Conservation (phyloP, 2,329 filamentous ascomycete genomes). For the Bipolaris cookei region DNA sequence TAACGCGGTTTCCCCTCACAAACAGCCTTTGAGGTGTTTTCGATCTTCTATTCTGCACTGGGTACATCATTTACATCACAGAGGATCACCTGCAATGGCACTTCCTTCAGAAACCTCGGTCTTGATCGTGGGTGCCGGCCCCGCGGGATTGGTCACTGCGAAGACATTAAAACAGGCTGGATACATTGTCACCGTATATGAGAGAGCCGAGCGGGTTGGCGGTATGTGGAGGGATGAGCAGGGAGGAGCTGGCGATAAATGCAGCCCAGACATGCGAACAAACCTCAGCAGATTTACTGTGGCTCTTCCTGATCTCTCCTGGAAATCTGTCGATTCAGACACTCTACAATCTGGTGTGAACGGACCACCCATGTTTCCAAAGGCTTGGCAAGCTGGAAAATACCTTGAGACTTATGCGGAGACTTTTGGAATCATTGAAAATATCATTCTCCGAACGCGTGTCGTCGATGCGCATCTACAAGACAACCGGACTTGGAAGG, state of each 20-base stretch:
- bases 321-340: constrained; percentile 60
- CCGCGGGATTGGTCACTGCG: constrained; percentile 54
- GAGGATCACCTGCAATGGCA: background rate
- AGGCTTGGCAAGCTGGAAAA: constrained; percentile 75
- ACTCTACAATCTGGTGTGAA: constrained; percentile 22
- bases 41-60: background rate
- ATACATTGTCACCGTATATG: constrained; percentile 74
- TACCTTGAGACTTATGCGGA: constrained; percentile 72
- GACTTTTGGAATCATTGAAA: constrained; percentile 60
- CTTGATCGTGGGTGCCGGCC: constrained; percentile 54
- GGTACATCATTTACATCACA: background rate
- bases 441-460: constrained; percentile 59
- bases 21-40: background rate
- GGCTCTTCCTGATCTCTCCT: constrained; percentile 68
- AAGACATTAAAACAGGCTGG: constrained; percentile 72
- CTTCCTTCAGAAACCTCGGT: constrained; percentile 40
- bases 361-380: constrained; percentile 68
- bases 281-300: constrained; percentile 83
- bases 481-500: constrained; percentile 29
- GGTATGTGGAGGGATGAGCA: constrained; percentile 73
- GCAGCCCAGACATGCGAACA: constrained; percentile 64
- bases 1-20: background rate
- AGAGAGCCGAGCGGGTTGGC: constrained; percentile 69
- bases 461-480: constrained; percentile 37
- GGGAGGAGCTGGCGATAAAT: constrained; percentile 62